Conservation (phyloP, 1,139 yeast species). For the Protomyces macrosporus region DNA sequence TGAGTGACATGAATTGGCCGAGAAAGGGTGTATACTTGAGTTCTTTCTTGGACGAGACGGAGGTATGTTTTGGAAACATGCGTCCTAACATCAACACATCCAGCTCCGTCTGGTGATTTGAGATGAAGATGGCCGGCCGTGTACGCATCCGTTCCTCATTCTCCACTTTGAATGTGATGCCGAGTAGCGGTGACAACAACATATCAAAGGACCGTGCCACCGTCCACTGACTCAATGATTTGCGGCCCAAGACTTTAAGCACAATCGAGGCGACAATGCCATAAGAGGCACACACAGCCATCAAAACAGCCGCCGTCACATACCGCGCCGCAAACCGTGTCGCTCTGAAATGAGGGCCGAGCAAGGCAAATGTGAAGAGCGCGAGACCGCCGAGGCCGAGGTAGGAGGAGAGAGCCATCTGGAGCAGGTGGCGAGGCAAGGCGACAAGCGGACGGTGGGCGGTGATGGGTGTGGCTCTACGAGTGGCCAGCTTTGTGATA, state of each 20-base stretch:
- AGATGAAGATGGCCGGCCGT: slow-evolving; percentile 72
- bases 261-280: slow-evolving; percentile 73
- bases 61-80: slow-evolving; percentile 79
- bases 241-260: slow-evolving; percentile 64
- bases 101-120: slow-evolving; percentile 73
- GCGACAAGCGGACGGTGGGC: too few species aligned
- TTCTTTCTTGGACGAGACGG: slow-evolving; percentile 86
- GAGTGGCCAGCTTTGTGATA: too few species aligned
- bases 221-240: slow-evolving; percentile 78
- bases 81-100: slow-evolving; percentile 22
- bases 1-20: slow-evolving; percentile 92
- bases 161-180: slow-evolving; percentile 62
- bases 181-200: slow-evolving; percentile 55
- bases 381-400: not conserved
- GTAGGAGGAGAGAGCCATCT: not conserved
- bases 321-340: slow-evolving; percentile 41
- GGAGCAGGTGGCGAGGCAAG: too few species aligned
- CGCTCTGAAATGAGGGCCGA: slow-evolving; percentile 33
- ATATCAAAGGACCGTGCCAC: slow-evolving; percentile 78
- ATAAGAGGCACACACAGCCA: slow-evolving; percentile 30
- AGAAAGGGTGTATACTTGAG: slow-evolving; percentile 82
- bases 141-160: slow-evolving; percentile 51
- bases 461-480: too few species aligned
- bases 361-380: slow-evolving; percentile 5
- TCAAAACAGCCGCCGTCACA: slow-evolving; percentile 36